These are phyloP conservation scores for Tolypocladium ovalisporum DNA, from an alignment of 2,329 filamentous ascomycete genomes.

Conservation along the genomic window DNA sequence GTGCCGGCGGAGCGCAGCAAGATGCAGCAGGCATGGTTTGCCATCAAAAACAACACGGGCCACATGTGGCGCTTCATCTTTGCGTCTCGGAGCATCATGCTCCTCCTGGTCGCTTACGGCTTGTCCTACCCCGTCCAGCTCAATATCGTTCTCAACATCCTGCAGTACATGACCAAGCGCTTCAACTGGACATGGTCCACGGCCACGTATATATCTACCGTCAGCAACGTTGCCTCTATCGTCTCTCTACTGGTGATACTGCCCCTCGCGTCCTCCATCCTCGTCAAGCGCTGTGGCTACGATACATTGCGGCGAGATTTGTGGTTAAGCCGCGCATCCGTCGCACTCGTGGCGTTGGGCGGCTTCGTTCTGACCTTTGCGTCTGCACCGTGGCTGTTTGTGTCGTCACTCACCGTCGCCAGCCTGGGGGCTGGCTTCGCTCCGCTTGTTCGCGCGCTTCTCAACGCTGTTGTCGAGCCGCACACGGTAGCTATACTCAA, in stretches of 20 bases:
- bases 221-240: conserved; percentile 25
- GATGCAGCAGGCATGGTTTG: conserved; percentile 13
- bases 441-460: conserved; percentile 33
- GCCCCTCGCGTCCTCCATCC: conserved; percentile 19
- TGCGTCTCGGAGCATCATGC: conserved; percentile 23
- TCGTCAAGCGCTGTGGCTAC: conserved; percentile 19
- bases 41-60: conserved; percentile 16
- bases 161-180: conserved; percentile 43
- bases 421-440: conserved; percentile 33
- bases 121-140: conserved; percentile 18
- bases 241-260: conserved; percentile 26
- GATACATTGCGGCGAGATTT: conserved; percentile 27
- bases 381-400: conserved; percentile 20
- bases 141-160: conserved; percentile 21
- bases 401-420: conserved; percentile 30
- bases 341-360: conserved; percentile 19
- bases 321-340: conserved; percentile 23
- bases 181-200: conserved; percentile 37
- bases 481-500: conserved; percentile 44
- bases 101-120: conserved; percentile 24
- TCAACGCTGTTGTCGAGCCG: conserved; percentile 42
- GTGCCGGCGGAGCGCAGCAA: conserved; percentile 1
- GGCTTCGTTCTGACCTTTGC: conserved; percentile 26
- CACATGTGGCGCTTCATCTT: conserved; percentile 29
- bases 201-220: conserved; percentile 29